Base-by-base conservation (phyloP, 2,329 filamentous ascomycete species). In the Rhytidhysteron rufulum region DNA sequence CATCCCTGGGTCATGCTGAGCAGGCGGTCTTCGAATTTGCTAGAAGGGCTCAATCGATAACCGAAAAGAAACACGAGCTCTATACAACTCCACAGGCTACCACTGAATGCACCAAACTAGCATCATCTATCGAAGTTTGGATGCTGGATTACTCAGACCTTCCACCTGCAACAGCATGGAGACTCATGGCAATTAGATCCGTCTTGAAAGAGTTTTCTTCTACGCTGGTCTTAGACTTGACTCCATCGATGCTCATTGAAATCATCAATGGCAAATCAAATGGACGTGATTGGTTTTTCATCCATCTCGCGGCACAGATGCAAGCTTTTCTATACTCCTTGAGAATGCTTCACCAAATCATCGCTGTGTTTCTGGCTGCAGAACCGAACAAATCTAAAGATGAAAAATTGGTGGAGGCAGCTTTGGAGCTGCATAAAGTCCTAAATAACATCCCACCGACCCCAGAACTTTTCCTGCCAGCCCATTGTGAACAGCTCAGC, bases 271-370 rank as follows among this genome's bases (percentile, higher is more conserved):
- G 55, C 7, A 49, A 61, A 1, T 57, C 58, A n/a, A 50, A 61
- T 31, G 55, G 56, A 13, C 45, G 46, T 4, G 59, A 50, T 0
- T 71, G 67, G 69, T 44, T 51, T 0, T 58, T 58, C 4, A 42
- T 71, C 5, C 69, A 72, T 19, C 48, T 70, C 5, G 51, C 49
- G 5, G 68, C 67, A 8, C 58, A 68, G 17, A 44, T 68, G 5
- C 67, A 73, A 36, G 67, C 69, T 5, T 55, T 57, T 1, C 53
- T 69, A 5, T 73, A 73, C 43, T 71, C 69, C 0, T 34, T 72
- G 0, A 57, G 69, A 3, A 63, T 72, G 39, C 51, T 72, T 11
- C 55, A 55, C 18, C 70, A 72, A 39, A 51, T 67, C 8, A 40
- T 64, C 9, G 32, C 39, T 1, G 49, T 63, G 7, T 51, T 55